Evolutionary conservation across 768 basidiomycete species (phyloP).

Genomic region (Mycena chlorophos): DNA sequence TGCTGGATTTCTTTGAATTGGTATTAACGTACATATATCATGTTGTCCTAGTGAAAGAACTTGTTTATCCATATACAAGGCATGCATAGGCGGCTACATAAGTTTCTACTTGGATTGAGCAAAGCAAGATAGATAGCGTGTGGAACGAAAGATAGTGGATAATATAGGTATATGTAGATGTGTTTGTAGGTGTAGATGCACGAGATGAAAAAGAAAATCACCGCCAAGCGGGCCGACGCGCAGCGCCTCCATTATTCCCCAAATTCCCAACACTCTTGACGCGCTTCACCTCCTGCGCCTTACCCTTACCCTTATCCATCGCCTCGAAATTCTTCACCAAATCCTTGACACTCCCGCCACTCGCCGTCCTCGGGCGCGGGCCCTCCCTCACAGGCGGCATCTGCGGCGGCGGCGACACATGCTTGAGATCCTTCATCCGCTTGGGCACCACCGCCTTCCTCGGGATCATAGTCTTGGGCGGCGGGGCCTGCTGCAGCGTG

Average conservation of each 20-base stretch:
- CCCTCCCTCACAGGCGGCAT: conserved; percentile 22
- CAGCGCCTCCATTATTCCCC: background rate
- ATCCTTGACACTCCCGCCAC: conserved; percentile 73
- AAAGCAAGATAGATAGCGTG: too few species aligned
- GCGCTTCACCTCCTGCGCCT: conserved; percentile 31
- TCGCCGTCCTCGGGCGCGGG: conserved; percentile 52
- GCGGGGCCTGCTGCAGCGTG: conserved; percentile 51
- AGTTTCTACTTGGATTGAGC: too few species aligned
- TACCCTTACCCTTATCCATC: conserved; percentile 34
- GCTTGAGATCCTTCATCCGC: conserved; percentile 56
- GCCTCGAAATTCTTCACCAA: conserved; percentile 64
- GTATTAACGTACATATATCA: too few species aligned
- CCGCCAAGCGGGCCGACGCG: background rate
- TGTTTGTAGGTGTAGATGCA: too few species aligned
- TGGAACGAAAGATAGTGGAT: too few species aligned
- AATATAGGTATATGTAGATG: too few species aligned
- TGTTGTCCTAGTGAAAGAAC: too few species aligned
- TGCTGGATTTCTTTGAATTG: too few species aligned
- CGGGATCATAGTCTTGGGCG: conserved; percentile 44
- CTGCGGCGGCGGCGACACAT: conserved; percentile 40
- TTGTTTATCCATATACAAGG: too few species aligned
- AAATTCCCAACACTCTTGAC: conserved; percentile 38
- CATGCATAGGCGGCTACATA: too few species aligned
- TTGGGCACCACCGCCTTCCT: conserved; percentile 38
- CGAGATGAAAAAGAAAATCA: too few species aligned